Conservation (phyloP, 306 rosid species). For the Cyclanthera cordifolia region DNA sequence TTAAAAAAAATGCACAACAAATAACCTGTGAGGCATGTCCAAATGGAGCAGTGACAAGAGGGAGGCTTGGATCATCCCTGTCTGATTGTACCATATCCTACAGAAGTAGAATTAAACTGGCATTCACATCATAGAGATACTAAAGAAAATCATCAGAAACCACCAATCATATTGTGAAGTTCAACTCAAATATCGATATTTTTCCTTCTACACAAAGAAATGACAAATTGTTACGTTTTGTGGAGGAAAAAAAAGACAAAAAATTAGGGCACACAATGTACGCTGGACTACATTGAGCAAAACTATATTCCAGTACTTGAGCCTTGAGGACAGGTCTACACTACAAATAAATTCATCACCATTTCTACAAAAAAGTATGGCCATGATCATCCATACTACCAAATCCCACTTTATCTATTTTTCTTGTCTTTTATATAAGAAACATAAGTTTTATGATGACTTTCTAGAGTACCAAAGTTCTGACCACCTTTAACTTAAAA, state of each 20-base stretch:
- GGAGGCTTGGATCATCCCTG: constrained; percentile 93
- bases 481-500: neutral
- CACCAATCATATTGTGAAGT: neutral
- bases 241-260: neutral
- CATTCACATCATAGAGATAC: constrained; percentile 12
- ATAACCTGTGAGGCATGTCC: constrained; percentile 97
- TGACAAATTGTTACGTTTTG: neutral
- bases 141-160: neutral
- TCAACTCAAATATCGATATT: neutral
- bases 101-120: constrained; percentile 13
- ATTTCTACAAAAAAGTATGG: neutral
- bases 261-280: neutral
- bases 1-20: neutral
- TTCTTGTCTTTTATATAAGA: neutral
- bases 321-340: neutral
- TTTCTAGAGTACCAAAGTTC: neutral
- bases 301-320: neutral
- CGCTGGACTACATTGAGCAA: neutral
- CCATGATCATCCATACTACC: neutral
- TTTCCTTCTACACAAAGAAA: neutral
- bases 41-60: constrained; percentile 96
- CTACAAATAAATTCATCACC: neutral
- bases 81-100: constrained; percentile 83
- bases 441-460: neutral
- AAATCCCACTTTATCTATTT: neutral